Conservation (phyloP, 2,329 filamentous ascomycete genomes). For the Talaromyces pinophilus region DNA sequence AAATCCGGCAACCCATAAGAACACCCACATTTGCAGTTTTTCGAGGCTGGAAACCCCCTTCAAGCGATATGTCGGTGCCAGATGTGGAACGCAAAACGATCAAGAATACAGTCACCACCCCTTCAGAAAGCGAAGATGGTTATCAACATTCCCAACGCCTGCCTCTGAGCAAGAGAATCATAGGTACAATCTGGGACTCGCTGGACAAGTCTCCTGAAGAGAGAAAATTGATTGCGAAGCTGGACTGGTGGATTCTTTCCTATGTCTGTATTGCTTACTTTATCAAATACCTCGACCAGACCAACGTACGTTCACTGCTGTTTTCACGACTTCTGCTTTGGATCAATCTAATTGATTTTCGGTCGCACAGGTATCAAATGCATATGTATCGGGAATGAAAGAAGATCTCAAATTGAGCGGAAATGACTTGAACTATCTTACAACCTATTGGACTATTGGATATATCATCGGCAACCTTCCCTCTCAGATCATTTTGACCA, state of each 20-base stretch:
- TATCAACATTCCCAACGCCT: neutral
- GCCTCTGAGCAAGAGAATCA: constrained; percentile 4
- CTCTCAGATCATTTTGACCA: too few species aligned
- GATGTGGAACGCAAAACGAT: neutral
- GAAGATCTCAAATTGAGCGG: constrained; percentile 36
- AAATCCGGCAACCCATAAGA: neutral
- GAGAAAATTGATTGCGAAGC: constrained; percentile 51
- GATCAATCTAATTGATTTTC: neutral
- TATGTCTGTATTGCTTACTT: constrained; percentile 53
- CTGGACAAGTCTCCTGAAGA: constrained; percentile 29
- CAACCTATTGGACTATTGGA: constrained; percentile 30
- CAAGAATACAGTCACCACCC: neutral
- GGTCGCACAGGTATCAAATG: constrained; percentile 48
- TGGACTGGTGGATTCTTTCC: constrained; percentile 52
- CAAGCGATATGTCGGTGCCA: neutral
- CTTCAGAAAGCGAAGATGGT: neutral
- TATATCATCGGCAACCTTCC: too few species aligned
- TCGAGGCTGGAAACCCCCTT: neutral
- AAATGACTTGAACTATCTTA: constrained; percentile 33
- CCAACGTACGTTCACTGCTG: constrained; percentile 22
- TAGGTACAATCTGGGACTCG: constrained; percentile 14
- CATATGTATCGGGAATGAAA: constrained; percentile 44
- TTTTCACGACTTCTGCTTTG: neutral
- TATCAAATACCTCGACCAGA: constrained; percentile 28
- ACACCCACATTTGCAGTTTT: neutral